These are phyloP conservation scores for Podospora tetraspora DNA, from an alignment of 495 filamentous ascomycete species.

Conservation along the genomic window DNA sequence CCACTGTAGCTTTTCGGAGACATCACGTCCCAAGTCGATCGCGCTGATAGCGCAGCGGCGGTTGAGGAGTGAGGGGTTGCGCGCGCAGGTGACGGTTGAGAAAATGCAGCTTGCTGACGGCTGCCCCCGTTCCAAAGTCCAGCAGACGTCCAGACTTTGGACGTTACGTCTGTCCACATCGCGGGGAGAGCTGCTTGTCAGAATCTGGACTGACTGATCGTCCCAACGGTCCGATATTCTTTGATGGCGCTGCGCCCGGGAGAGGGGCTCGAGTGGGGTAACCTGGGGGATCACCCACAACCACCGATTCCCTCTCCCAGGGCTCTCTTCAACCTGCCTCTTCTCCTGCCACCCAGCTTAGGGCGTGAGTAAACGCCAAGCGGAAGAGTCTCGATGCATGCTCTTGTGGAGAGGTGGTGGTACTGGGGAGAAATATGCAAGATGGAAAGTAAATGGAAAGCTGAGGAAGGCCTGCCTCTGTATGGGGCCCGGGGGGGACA, in stretches of 20 bases:
- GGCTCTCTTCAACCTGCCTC: too few relatives aligned
- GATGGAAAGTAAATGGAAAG: background rate
- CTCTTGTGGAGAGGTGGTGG: background rate
- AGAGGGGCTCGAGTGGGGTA: background rate
- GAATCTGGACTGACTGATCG: background rate
- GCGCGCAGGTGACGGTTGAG: constrained; percentile 3
- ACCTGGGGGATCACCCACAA: background rate
- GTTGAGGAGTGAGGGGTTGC: background rate
- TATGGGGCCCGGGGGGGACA: too few relatives aligned
- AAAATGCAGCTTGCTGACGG: constrained; percentile 1
- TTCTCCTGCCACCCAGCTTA: too few relatives aligned
- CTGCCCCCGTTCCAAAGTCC: background rate
- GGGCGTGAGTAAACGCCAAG: too few relatives aligned
- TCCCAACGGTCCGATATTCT: background rate
- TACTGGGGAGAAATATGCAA: background rate
- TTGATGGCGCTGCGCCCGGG: background rate
- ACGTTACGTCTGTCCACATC: background rate
- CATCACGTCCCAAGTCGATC: background rate
- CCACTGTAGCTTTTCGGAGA: too few relatives aligned
- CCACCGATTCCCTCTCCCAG: too few relatives aligned
- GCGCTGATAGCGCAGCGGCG: background rate
- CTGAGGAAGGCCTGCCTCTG: background rate
- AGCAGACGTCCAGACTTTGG: background rate
- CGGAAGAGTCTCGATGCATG: background rate
- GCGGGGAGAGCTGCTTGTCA: background rate